Conservation (phyloP, 371 early-diverging fungal genomes). For the Apophysomyces elegans region DNA sequence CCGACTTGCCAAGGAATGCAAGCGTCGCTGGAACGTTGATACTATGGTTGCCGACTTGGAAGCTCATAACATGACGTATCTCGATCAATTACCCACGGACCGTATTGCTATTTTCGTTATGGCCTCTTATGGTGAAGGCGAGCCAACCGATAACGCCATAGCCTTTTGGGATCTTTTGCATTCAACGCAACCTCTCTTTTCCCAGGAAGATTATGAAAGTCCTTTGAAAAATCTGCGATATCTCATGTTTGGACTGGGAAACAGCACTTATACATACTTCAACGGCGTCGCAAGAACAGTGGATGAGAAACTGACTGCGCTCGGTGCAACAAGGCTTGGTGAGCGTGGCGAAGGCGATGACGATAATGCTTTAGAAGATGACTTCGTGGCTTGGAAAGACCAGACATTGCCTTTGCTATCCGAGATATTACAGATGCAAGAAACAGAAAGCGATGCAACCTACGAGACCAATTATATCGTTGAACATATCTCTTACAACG, state of each 20-base stretch:
- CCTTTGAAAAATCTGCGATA: slow-evolving; percentile 70
- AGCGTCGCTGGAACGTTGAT: slow-evolving; percentile 67
- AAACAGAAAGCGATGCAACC: background rate
- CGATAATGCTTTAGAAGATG: slow-evolving; percentile 89
- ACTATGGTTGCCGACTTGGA: slow-evolving; percentile 81
- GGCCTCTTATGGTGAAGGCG: slow-evolving; percentile 88
- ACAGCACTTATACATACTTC: slow-evolving; percentile 93
- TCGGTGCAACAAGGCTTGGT: slow-evolving; percentile 80
- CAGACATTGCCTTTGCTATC: slow-evolving; percentile 66
- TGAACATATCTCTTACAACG: background rate
- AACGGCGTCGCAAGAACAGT: slow-evolving; percentile 75
- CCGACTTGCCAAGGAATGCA: slow-evolving; percentile 80
- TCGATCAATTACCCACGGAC: slow-evolving; percentile 63
- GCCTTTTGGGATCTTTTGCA: slow-evolving; percentile 77
- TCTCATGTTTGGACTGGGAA: slow-evolving; percentile 91
- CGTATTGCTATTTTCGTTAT: slow-evolving; percentile 75
- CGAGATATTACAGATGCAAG: slow-evolving; percentile 6
- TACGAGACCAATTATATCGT: slow-evolving; percentile 1
- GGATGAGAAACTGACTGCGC: slow-evolving; percentile 61
- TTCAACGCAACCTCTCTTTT: slow-evolving; percentile 65
- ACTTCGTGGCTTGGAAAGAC: slow-evolving; percentile 90
- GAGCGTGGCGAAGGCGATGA: slow-evolving; percentile 93
- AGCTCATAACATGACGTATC: slow-evolving; percentile 77
- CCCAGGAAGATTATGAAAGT: slow-evolving; percentile 50
- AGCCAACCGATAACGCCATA: slow-evolving; percentile 86